phyloP scores from a whole-genome alignment of 495 filamentous ascomycete species.

The Delitschia confertaspora region DNA sequence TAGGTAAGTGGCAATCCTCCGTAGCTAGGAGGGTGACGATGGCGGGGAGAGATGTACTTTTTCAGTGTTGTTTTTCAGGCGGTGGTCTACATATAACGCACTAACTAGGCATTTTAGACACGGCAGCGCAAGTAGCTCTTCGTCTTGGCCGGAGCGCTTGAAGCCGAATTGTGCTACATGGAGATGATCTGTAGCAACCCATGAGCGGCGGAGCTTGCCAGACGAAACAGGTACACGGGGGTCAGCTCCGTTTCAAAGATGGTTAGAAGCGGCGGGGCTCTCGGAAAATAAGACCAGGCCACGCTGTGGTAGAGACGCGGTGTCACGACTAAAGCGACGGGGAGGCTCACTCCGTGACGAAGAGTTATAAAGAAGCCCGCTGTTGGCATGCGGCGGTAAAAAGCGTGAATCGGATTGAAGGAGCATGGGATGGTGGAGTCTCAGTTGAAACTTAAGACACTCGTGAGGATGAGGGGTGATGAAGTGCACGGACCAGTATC shows the following conservation, averaged over 20 bases:
- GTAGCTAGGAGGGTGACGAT: not conserved
- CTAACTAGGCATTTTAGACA: constrained; percentile 11
- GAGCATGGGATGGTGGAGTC: too few species aligned
- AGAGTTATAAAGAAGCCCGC: not conserved
- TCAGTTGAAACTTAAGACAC: not conserved
- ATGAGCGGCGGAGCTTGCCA: constrained; percentile 11
- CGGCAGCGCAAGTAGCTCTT: constrained; percentile 10
- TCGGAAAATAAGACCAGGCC: constrained; percentile 21
- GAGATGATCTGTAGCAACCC: constrained; percentile 24
- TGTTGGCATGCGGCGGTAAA: too few species aligned
- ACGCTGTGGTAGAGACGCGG: constrained; percentile 4
- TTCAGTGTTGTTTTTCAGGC: not conserved
- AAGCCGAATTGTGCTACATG: constrained; percentile 21
- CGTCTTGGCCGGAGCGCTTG: constrained; percentile 23
- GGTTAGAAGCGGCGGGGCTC: constrained; percentile 19
- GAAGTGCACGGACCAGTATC: too few species aligned
- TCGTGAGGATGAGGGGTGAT: too few species aligned
- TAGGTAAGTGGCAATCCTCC: constrained; percentile 1
- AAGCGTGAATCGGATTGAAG: too few species aligned
- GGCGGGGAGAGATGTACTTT: constrained; percentile 3
- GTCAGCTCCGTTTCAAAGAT: constrained; percentile 22
- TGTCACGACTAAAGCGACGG: constrained; percentile 6
- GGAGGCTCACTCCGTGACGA: constrained; percentile 9
- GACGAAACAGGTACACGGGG: constrained; percentile 1
- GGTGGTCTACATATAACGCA: constrained; percentile 22